Evolutionary conservation across 305 asterid genomes (phyloP).

Genomic region (Caryopteris hybrid): DNA sequence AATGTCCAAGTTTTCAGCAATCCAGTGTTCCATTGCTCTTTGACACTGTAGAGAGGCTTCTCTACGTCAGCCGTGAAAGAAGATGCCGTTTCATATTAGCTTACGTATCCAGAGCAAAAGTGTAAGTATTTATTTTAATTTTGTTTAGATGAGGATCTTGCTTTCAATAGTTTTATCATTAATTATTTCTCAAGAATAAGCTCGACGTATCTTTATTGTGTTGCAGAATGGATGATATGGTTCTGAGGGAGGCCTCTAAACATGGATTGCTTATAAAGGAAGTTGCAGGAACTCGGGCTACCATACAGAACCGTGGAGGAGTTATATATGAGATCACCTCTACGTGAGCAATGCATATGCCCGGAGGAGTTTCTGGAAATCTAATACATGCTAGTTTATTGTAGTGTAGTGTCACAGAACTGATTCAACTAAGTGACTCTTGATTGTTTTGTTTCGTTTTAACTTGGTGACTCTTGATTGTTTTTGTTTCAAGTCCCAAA

Average conservation of each 20-base stretch:
- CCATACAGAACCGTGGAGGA: slow-evolving; percentile 60
- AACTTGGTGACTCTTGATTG: no score
- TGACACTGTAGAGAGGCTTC: slow-evolving; percentile 66
- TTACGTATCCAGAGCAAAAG: slow-evolving; percentile 81
- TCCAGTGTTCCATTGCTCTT: slow-evolving; percentile 72
- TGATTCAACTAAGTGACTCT: no score
- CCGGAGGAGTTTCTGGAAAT: neutral
- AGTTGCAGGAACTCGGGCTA: slow-evolving; percentile 60
- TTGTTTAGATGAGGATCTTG: neutral
- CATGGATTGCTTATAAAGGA: slow-evolving; percentile 61
- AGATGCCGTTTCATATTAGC: slow-evolving; percentile 80
- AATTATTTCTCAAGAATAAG: neutral
- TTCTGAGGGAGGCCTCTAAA: slow-evolving; percentile 55
- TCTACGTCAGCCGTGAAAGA: slow-evolving; percentile 30
- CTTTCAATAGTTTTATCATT: neutral
- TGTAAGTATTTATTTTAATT: slow-evolving; percentile 38
- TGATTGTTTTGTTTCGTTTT: no score
- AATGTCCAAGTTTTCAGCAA: slow-evolving; percentile 82
- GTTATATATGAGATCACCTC: slow-evolving; percentile 57
- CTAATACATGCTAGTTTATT: neutral
- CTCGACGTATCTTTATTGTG: neutral
- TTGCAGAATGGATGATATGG: slow-evolving; percentile 77
- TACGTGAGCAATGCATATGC: no score
- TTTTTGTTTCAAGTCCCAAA: neutral
- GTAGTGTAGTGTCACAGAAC: no score